Evolutionary conservation across 129 eudicot species (phyloP), one percentile per base, ranked within the genome.

Genomic region (Tanacetum coccineum): DNA sequence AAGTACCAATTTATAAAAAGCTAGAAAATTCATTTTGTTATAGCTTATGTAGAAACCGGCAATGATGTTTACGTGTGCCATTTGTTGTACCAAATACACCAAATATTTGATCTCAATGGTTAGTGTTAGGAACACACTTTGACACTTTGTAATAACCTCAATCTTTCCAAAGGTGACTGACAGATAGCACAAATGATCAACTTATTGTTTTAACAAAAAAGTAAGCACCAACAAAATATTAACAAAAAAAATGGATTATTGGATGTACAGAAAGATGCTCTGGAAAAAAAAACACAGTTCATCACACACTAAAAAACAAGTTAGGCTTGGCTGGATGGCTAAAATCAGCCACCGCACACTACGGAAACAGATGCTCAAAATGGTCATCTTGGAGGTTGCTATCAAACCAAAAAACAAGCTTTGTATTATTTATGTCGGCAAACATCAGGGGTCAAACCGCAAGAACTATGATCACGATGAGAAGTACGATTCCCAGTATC

Each of bases 1-100:
- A 93, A 71, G 52, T 93, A 84, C 73, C 86, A 73, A 9, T 86
- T 89, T 51, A 60, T 87, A 49, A 82, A 80, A 65, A 82, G 80
- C 79, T 90, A 70, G 82, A 36, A 61, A 58, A 13, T 13, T 74
- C 72, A 21, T 26, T 36, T 26, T 6, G 59, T 26, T 10, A 3
- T 12, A 12, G 58, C 44, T 36, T 6, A 58, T 74, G 62, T 74
- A 58, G 64, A 30, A 14, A 72, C 63, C 36, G 39, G 39, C 39
- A 30, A 30, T 30, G 39, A 30, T 30, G 39, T 30, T 30, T 48
- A 48, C 59, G 2, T 18, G 11, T 54, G 11, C 59, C 59, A 54
- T 61, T 62, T 18, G 3, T 40, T 40, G 50, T 62, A 62, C 40
- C 13, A 54, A 32, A 9, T 13, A 25, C 60, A 4, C 13, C 20